Conservation (phyloP, 2,329 filamentous ascomycete species). For the Fusarium acutatum region DNA sequence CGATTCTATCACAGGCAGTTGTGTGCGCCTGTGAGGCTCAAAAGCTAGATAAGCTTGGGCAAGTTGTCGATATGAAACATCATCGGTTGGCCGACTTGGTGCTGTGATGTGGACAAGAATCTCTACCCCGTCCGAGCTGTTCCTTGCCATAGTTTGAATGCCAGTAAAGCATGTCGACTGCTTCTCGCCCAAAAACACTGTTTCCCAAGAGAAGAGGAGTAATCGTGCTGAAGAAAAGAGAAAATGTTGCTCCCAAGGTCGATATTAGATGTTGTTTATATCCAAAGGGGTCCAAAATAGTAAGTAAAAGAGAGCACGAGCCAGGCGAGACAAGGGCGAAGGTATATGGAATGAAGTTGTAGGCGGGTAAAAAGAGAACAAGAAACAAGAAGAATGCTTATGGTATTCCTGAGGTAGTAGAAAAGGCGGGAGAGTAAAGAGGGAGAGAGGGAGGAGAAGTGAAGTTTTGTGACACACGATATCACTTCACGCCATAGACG, state of each 20-base stretch:
- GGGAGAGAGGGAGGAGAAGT: not conserved
- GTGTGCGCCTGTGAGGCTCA: slow-evolving; percentile 40
- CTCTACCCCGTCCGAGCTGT: slow-evolving; percentile 51
- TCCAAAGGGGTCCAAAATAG: slow-evolving; percentile 11
- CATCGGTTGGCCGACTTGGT: slow-evolving; percentile 57
- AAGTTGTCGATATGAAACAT: slow-evolving; percentile 58
- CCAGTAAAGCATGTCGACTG: slow-evolving; percentile 37
- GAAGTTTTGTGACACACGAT: slow-evolving; percentile 3
- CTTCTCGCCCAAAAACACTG: slow-evolving; percentile 2
- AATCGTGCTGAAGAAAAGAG: not conserved
- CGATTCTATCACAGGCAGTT: slow-evolving; percentile 2
- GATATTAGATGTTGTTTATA: slow-evolving; percentile 8
- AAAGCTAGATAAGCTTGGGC: slow-evolving; percentile 63
- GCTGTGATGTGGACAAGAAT: slow-evolving; percentile 66
- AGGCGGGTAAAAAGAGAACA: not conserved
- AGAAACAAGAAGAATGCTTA: not conserved
- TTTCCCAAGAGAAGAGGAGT: not conserved
- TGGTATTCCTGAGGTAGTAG: not conserved
- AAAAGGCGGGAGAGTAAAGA: not conserved
- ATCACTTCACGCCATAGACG: slow-evolving; percentile 11
- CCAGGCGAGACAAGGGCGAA: slow-evolving; percentile 10
- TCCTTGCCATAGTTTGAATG: slow-evolving; percentile 39
- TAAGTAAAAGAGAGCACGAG: slow-evolving; percentile 18
- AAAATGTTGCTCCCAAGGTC: not conserved
- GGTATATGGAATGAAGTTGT: not conserved